These are phyloP conservation scores for Cairneyella variabilis DNA, from an alignment of 495 filamentous ascomycete genomes.

Conservation along the genomic window DNA sequence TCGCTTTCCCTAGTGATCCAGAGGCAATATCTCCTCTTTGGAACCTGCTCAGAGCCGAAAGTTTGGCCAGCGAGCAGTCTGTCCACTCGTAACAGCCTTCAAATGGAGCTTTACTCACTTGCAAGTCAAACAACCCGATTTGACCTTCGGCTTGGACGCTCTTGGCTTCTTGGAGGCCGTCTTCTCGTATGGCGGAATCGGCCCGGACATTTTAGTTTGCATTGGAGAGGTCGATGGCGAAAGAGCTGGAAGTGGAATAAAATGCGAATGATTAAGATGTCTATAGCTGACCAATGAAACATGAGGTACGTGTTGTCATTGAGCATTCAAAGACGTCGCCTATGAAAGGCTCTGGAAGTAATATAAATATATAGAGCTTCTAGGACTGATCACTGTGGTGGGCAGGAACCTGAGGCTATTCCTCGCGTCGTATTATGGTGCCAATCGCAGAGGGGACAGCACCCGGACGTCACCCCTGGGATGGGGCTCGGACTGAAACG, in stretches of 20 bases:
- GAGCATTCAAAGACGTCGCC: not conserved
- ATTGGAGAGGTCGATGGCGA: not conserved
- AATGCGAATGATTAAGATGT: not conserved
- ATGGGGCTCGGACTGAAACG: too few species aligned
- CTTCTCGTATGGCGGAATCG: not conserved
- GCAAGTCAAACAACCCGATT: constrained; percentile 32
- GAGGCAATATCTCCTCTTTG: not conserved
- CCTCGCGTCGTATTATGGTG: not conserved
- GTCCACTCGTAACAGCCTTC: not conserved
- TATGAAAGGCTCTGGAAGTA: not conserved
- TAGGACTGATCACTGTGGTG: not conserved
- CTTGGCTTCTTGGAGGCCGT: constrained; percentile 15
- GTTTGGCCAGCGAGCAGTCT: too few species aligned
- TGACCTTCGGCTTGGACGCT: constrained; percentile 27
- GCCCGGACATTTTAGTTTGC: not conserved
- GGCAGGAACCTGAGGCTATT: not conserved
- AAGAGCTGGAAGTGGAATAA: not conserved
- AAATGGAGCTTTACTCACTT: constrained; percentile 26
- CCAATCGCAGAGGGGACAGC: not conserved
- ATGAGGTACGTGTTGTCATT: not conserved
- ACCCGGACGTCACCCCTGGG: not conserved
- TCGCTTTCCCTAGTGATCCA: not conserved
- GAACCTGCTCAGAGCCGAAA: too few species aligned
- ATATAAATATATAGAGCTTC: not conserved
- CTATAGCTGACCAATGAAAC: not conserved